These are phyloP conservation scores for Emergomyces orientalis DNA, from an alignment of 2,329 filamentous ascomycete genomes.

Conservation along the genomic window DNA sequence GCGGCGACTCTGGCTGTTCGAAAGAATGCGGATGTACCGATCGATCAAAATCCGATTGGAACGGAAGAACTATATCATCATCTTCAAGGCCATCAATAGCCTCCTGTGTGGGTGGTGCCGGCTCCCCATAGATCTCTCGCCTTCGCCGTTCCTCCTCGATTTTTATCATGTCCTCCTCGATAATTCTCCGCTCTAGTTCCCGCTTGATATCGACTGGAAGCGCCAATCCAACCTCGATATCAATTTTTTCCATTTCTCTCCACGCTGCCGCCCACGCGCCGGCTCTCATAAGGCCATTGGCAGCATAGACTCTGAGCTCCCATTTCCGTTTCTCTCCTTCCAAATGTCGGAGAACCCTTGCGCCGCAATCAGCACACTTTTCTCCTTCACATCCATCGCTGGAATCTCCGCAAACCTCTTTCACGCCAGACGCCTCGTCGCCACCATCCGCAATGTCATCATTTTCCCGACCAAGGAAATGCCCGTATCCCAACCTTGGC, in stretches of 20 bases:
- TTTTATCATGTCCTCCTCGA: slow-evolving; percentile 32
- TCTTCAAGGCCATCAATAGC: slow-evolving; percentile 19
- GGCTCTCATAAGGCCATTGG: slow-evolving; percentile 85
- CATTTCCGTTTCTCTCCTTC: slow-evolving; percentile 44
- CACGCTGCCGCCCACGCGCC: slow-evolving; percentile 90
- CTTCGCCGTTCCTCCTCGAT: slow-evolving; percentile 17
- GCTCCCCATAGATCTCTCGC: slow-evolving; percentile 17
- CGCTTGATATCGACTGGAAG: slow-evolving; percentile 45
- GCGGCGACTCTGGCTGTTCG: slow-evolving; percentile 3
- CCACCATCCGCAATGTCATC: slow-evolving; percentile 22
- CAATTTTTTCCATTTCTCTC: slow-evolving; percentile 97
- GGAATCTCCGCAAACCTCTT: slow-evolving; percentile 25
- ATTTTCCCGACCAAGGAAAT: slow-evolving; percentile 41
- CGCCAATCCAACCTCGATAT: slow-evolving; percentile 78
- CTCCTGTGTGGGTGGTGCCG: slow-evolving; percentile 14
- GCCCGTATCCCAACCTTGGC: slow-evolving; percentile 49
- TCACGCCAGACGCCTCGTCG: slow-evolving; percentile 27
- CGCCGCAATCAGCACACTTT: slow-evolving; percentile 44
- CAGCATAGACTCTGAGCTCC: slow-evolving; percentile 78
- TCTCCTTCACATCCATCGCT: slow-evolving; percentile 28
- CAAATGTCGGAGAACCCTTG: slow-evolving; percentile 37
- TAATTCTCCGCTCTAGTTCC: slow-evolving; percentile 38
- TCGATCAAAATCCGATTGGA: slow-evolving; percentile 3
- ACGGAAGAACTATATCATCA: not conserved
- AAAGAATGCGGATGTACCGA: slow-evolving; percentile 7